phyloP scores from a whole-genome alignment of 106 monocot genomes.

The Narthecium ossifragum region DNA sequence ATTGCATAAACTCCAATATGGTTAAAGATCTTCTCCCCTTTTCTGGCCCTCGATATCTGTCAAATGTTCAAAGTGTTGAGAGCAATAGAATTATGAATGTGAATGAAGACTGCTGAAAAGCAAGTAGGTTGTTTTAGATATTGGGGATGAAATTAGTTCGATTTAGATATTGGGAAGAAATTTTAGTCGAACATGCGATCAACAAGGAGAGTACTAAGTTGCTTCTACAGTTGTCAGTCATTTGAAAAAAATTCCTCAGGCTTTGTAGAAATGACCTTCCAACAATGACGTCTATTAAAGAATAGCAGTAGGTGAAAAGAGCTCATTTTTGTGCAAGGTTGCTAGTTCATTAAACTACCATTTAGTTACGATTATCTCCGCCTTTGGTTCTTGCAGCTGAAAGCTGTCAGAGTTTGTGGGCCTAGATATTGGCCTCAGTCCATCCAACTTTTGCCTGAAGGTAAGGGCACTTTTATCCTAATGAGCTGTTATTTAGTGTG shows the following conservation, averaged over 20 bases:
- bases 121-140: too few relatives aligned
- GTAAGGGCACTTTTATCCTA: constrained; percentile 25
- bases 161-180: too few relatives aligned
- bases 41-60: background rate
- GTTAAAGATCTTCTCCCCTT: background rate
- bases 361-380: too few relatives aligned
- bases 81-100: too few relatives aligned
- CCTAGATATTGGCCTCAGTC: constrained; percentile 98
- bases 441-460: constrained; percentile 69
- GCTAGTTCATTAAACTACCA: too few relatives aligned
- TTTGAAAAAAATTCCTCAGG: background rate
- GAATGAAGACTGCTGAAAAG: too few relatives aligned
- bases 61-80: too few relatives aligned
- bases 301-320: background rate
- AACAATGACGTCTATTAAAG: too few relatives aligned
- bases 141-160: too few relatives aligned
- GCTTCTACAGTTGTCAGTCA: background rate
- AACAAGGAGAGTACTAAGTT: too few relatives aligned
- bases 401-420: constrained; percentile 81
- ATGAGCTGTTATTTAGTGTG: too few relatives aligned
- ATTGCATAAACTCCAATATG: background rate
- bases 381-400: constrained; percentile 63
- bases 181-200: too few relatives aligned
- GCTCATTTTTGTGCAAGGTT: background rate
- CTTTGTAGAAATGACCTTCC: background rate